phyloP scores from a whole-genome alignment of 23 red algal species.

The Agarophyton chilense region DNA sequence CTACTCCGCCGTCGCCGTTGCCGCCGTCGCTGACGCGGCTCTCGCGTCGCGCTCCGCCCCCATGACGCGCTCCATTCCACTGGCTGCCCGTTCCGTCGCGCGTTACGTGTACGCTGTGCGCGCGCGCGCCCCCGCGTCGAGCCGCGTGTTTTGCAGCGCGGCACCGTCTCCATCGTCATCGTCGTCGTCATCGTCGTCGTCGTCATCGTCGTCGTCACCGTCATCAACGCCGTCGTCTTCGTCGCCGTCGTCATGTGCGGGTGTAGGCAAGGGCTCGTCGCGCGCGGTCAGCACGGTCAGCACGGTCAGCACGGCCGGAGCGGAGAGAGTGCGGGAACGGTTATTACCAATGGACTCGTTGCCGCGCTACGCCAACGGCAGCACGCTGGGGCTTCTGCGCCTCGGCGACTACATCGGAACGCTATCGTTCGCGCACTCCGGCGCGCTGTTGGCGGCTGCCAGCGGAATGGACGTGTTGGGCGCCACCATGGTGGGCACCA shows the following conservation, averaged over 20 bases:
- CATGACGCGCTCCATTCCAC: not conserved
- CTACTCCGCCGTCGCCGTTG: too few species aligned
- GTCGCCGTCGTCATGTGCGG: too few species aligned
- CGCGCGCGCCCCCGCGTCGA: not conserved
- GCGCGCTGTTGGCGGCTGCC: slow-evolving; percentile 52
- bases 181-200: not conserved
- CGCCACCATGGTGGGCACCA: slow-evolving; percentile 58
- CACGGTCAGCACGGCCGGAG: not conserved
- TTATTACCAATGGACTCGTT: not conserved
- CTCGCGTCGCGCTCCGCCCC: too few species aligned
- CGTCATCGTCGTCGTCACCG: too few species aligned
- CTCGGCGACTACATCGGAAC: slow-evolving; percentile 61
- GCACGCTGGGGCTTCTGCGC: slow-evolving; percentile 21
- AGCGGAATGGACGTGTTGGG: slow-evolving; percentile 72
- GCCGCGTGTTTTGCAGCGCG: not conserved
- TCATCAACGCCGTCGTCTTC: too few species aligned
- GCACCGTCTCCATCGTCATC: not conserved
- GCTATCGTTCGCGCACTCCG: slow-evolving; percentile 59
- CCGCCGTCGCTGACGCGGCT: too few species aligned
- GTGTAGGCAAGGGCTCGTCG: not conserved
- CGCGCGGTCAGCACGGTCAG: not conserved
- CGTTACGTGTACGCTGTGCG: too few species aligned
- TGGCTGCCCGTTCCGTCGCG: not conserved
- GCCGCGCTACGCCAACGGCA: slow-evolving; percentile 21
- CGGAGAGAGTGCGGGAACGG: not conserved